Base-by-base conservation (phyloP, 148 eudicot species). In the Dysphania ambrosioides region DNA sequence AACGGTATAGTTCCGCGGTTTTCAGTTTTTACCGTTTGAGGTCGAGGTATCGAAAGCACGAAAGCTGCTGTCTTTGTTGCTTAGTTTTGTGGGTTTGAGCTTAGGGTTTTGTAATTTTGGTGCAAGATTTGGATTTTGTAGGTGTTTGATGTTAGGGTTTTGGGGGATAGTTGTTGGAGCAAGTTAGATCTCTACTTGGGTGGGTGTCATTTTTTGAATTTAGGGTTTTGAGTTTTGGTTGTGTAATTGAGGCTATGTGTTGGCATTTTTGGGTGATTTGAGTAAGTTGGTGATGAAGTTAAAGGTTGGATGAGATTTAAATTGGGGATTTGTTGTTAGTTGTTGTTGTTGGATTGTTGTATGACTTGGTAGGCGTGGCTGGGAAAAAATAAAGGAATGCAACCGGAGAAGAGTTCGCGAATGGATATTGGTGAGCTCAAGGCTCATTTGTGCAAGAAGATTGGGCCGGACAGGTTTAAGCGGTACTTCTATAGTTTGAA, bases 381-480 rank as follows among this genome's bases (percentile, higher is more conserved):
- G 61, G 61, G 85, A 57, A 66, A 9, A 53, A 77, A 70, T 47
- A 47, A 47, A 15, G 16, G 18, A 78, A 88, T 84, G 87, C 86
- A 79, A 76, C 82, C 83, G 0, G 81, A 84, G 38, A 85, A 86
- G 81, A 80, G 74, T 56, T 78, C 75, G 36, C 81, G 89, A 47
- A 78, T 85, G 29, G 82, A 88, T 78, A 76, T 80, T 13, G 77
- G 63, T 36, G 89, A 85, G 62, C 77, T 86, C 80, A 86, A 85
- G 66, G 80, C 83, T 81, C 84, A 79, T 80, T 78, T 88, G 74
- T 68, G 78, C 47, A 84, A 85, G 78, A 86, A 81, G 76, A 78
- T 88, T 73, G 91, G 91, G 19, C 78, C 83, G 0, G 91, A 86
- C 59, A 82, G 86, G 80, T 88, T 87, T 12, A 86, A 81, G 79